Percentiles rank a stretch among this genome's conserved stretches.
Evolutionary conservation across 495 filamentous ascomycete species (phyloP).

Genomic region (Thermochaetoides thermophila): DNA sequence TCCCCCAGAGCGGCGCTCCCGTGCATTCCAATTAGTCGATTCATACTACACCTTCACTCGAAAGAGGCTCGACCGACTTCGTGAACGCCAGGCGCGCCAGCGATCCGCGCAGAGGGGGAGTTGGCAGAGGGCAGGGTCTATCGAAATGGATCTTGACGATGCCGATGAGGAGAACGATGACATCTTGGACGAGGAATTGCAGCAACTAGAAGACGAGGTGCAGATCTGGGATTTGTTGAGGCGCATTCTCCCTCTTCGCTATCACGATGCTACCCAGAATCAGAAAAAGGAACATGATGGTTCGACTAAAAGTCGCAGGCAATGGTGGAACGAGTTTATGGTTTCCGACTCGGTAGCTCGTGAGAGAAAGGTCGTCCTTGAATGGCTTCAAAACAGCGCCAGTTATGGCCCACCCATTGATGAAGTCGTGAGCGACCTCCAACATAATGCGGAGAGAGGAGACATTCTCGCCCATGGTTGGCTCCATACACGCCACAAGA

Average conservation of each 20-base stretch:
- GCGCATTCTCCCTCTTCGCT: slow-evolving; percentile 38
- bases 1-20: slow-evolving; percentile 24
- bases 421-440: slow-evolving; percentile 55
- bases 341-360: slow-evolving; percentile 34
- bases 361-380: slow-evolving; percentile 59
- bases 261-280: slow-evolving; percentile 21
- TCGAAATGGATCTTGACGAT: slow-evolving; percentile 47
- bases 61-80: slow-evolving; percentile 22
- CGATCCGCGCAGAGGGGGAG: slow-evolving; percentile 45
- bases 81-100: slow-evolving; percentile 19
- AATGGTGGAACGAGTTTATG: slow-evolving; percentile 34
- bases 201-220: slow-evolving; percentile 43
- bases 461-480: slow-evolving; percentile 71
- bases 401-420: slow-evolving; percentile 55
- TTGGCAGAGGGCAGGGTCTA: slow-evolving; percentile 42
- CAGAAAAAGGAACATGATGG: slow-evolving; percentile 8
- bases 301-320: slow-evolving; percentile 19
- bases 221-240: slow-evolving; percentile 82
- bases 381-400: slow-evolving; percentile 70
- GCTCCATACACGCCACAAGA: slow-evolving; percentile 76
- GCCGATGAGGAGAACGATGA: slow-evolving; percentile 22
- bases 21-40: slow-evolving; percentile 30
- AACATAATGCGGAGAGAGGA: slow-evolving; percentile 45
- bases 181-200: slow-evolving; percentile 20
- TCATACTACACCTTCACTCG: slow-evolving; percentile 28